Evolutionary conservation across 1,284 basidiomycete species (phyloP).

Genomic region (Austroboletus niveus): DNA sequence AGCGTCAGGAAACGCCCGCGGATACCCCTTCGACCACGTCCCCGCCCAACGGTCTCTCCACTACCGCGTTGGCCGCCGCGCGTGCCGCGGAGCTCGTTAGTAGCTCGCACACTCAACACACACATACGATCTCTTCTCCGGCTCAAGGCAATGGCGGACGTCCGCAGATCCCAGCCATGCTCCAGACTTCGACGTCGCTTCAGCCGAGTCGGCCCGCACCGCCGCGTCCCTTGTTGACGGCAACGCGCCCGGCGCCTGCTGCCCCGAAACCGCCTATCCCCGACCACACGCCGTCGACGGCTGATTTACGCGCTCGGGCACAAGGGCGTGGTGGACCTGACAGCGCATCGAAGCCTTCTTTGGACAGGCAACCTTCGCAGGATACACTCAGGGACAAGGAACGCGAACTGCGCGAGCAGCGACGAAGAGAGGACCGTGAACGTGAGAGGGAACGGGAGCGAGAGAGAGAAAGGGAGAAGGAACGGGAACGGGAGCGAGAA

Average conservation of each 20-base stretch:
- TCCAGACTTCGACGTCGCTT: conserved; percentile 26
- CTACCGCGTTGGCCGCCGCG: conserved; percentile 44
- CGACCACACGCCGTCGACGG: conserved; percentile 57
- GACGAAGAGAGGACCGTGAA: conserved; percentile 29
- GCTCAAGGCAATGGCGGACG: conserved; percentile 23
- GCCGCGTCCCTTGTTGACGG: conserved; percentile 48
- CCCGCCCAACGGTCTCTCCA: conserved; percentile 41
- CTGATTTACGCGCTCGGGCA: conserved; percentile 60
- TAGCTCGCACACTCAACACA: conserved; percentile 51
- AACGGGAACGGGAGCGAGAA: conserved; percentile 33
- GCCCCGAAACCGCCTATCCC: conserved; percentile 44
- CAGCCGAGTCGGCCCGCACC: conserved; percentile 57
- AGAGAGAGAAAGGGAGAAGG: not conserved
- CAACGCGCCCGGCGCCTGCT: conserved; percentile 46
- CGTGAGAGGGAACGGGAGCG: conserved; percentile 28
- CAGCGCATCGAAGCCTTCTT: conserved; percentile 33
- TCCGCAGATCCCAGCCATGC: conserved; percentile 31
- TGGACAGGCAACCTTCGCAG: conserved; percentile 33
- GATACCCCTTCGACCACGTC: conserved; percentile 20
- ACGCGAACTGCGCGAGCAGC: conserved; percentile 33
- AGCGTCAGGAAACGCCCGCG: conserved; percentile 60
- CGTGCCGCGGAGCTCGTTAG: conserved; percentile 65
- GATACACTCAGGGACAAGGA: conserved; percentile 30
- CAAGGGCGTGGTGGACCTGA: conserved; percentile 53
- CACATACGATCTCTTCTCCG: conserved; percentile 38